phyloP scores from a whole-genome alignment of 371 early-diverging fungal genomes.

The Mucor indicus region DNA sequence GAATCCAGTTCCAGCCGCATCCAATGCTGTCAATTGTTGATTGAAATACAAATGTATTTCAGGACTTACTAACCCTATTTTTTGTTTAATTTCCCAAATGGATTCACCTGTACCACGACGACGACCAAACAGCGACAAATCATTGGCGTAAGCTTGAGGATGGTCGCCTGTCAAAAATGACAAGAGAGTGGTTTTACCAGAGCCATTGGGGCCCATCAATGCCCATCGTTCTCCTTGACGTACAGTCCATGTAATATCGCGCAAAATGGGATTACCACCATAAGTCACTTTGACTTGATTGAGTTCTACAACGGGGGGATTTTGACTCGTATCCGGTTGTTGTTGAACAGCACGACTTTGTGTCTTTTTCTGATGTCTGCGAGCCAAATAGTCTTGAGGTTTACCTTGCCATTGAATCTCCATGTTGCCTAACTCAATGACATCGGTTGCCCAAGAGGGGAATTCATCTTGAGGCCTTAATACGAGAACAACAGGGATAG shows the following conservation, averaged over 20 bases:
- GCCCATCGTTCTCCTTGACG: constrained; percentile 56
- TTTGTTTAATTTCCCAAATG: constrained; percentile 57
- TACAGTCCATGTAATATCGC: constrained; percentile 51
- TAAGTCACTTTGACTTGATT: constrained; percentile 47
- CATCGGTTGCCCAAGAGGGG: constrained; percentile 57
- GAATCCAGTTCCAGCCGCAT: constrained; percentile 47
- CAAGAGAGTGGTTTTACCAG: constrained; percentile 62
- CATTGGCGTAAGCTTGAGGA: constrained; percentile 64
- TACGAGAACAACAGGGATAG: constrained; percentile 44
- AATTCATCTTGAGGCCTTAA: constrained; percentile 58
- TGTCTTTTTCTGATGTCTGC: not conserved
- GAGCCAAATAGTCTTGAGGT: constrained; percentile 22
- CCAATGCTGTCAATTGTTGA: constrained; percentile 33
- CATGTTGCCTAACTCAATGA: constrained; percentile 38
- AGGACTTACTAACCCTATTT: constrained; percentile 51
- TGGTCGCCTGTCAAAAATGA: constrained; percentile 63
- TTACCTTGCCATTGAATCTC: constrained; percentile 23
- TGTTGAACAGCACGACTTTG: not conserved
- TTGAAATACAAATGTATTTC: constrained; percentile 61
- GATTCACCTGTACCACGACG: constrained; percentile 56
- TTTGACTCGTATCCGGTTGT: constrained; percentile 3
- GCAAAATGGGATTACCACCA: constrained; percentile 41
- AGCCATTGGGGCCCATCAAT: constrained; percentile 55
- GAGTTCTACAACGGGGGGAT: constrained; percentile 39
- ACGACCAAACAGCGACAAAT: constrained; percentile 53